Conservation (phyloP, 257 asterid species). For the Handroanthus guayacan region DNA sequence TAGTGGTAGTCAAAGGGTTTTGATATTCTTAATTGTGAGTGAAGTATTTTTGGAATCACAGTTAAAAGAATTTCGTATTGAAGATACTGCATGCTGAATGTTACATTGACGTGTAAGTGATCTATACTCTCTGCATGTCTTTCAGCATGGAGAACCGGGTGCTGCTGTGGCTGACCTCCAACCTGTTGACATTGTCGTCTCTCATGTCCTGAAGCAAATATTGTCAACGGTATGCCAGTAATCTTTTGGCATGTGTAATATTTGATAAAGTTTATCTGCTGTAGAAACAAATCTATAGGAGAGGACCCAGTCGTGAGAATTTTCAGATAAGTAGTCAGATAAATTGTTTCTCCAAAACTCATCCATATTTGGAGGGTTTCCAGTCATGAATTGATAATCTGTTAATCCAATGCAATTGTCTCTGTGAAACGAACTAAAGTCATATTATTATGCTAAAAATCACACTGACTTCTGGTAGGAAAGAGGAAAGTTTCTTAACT, state of each 20-base stretch:
- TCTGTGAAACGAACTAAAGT: conserved; percentile 7
- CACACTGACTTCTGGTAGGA: not conserved
- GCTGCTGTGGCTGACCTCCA: conserved; percentile 97
- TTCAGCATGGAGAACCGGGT: conserved; percentile 98
- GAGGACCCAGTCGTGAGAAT: not conserved
- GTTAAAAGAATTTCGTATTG: conserved; percentile 16
- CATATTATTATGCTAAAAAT: not conserved
- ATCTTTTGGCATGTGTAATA: not conserved
- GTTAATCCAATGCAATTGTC: not conserved
- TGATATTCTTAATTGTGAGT: conserved; percentile 20
- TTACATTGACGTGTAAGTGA: conserved; percentile 35
- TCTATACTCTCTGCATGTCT: conserved; percentile 38
- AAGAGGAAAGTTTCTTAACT: not conserved
- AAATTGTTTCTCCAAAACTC: conserved; percentile 3
- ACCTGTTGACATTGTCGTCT: conserved; percentile 85
- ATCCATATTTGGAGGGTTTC: conserved; percentile 26
- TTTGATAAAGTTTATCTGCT: conserved; percentile 26
- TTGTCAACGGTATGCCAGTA: conserved; percentile 67
- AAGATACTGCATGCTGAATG: conserved; percentile 34
- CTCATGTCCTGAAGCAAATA: conserved; percentile 91
- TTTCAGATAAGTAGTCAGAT: not conserved
- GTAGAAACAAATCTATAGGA: not conserved
- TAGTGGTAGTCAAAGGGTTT: conserved; percentile 19
- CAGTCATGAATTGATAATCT: conserved; percentile 5
- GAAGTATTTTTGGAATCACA: conserved; percentile 29